A percentile compares a stretch with the other conserved stretches of the same genome.
Evolutionary conservation across 108 stramenopile genomes (phyloP).

Genomic region (Schizochytrium sp.): DNA sequence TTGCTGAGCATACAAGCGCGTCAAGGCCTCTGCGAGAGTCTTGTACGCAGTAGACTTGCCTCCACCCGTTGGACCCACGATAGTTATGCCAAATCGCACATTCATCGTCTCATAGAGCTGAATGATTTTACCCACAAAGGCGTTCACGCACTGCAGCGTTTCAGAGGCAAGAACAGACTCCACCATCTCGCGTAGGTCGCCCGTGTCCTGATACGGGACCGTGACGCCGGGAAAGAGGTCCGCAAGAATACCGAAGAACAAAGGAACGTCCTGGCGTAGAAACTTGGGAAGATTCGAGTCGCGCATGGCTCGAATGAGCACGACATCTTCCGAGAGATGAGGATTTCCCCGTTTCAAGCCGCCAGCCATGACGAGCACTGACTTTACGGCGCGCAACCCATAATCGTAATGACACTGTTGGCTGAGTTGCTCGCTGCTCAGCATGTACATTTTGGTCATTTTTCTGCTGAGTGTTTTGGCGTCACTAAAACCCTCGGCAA

Average conservation of each 20-base stretch:
- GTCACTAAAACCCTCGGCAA: conserved; percentile 42
- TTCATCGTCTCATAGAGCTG: conserved; percentile 58
- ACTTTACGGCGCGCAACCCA: conserved; percentile 50
- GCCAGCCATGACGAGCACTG: conserved; percentile 49
- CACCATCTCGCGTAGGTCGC: conserved; percentile 25
- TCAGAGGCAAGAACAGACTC: background rate
- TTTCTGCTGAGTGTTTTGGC: conserved; percentile 29
- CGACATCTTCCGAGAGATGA: conserved; percentile 36
- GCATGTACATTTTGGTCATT: conserved; percentile 30
- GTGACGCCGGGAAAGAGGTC: conserved; percentile 54
- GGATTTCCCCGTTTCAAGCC: conserved; percentile 28
- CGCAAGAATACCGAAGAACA: conserved; percentile 52
- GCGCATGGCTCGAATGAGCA: conserved; percentile 50
- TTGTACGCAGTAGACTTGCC: conserved; percentile 44
- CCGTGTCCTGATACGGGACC: conserved; percentile 46
- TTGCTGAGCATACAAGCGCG: conserved; percentile 18
- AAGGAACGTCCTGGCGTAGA: conserved; percentile 49
- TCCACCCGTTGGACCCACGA: conserved; percentile 56
- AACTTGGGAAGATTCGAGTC: conserved; percentile 62
- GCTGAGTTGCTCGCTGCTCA: conserved; percentile 46
- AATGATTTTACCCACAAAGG: conserved; percentile 25
- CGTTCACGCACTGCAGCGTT: background rate
- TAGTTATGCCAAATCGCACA: conserved; percentile 55
- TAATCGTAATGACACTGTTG: conserved; percentile 53
- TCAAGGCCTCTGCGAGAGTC: conserved; percentile 42